phyloP scores from a whole-genome alignment of 83 land plant genomes.

The Thuja plicata region DNA sequence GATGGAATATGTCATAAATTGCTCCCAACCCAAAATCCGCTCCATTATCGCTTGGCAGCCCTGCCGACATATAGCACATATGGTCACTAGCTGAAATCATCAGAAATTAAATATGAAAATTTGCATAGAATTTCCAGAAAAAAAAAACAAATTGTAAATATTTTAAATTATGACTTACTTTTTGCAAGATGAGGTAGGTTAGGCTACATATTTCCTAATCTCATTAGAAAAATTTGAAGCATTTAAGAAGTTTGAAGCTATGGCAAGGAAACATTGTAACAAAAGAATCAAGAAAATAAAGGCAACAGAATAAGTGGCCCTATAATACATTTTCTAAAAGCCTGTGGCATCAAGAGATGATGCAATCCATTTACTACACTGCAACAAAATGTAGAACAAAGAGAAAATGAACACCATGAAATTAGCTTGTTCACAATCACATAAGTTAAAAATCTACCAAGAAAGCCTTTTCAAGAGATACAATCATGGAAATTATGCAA shows the following conservation, averaged over 20 bases:
- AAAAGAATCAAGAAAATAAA: too few species aligned
- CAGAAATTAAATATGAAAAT: not conserved
- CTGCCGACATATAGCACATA: not conserved
- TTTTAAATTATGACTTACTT: not conserved
- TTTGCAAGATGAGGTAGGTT: not conserved
- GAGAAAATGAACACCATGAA: too few species aligned
- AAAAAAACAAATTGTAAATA: not conserved
- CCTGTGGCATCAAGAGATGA: too few species aligned
- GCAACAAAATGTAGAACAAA: too few species aligned
- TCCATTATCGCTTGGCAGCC: not conserved
- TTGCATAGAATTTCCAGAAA: not conserved
- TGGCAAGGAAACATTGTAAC: too few species aligned
- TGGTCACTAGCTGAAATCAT: not conserved
- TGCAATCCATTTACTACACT: too few species aligned
- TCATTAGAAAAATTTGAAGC: not conserved
- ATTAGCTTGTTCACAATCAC: too few species aligned
- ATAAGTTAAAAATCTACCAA: too few species aligned
- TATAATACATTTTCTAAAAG: too few species aligned
- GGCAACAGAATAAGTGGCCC: too few species aligned
- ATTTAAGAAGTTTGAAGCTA: not conserved
- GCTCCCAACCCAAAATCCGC: not conserved
- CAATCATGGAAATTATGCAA: too few species aligned
- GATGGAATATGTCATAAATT: not conserved
- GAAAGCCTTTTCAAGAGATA: too few species aligned
- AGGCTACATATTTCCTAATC: not conserved